A percentile compares a stretch with the other conserved stretches of the same genome.
Conservation (phyloP, 306 rosid species). For the Geum urbanum region DNA sequence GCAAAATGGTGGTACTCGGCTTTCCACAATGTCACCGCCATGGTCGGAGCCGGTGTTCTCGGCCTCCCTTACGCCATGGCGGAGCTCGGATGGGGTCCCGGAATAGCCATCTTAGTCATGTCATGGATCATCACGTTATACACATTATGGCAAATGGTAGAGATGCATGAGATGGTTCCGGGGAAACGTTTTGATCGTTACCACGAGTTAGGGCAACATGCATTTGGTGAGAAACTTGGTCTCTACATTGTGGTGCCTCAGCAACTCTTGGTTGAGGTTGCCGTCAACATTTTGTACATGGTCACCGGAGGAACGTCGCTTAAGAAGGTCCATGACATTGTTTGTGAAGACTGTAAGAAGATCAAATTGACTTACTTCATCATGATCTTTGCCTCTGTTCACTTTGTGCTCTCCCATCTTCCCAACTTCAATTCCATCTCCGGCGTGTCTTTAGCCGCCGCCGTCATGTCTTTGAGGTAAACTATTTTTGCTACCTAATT, state of each 20-base stretch:
- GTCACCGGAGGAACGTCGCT: constrained; percentile 58
- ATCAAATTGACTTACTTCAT: constrained; percentile 49
- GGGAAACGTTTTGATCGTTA: constrained; percentile 56
- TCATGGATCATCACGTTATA: constrained; percentile 58
- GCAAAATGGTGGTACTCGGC: constrained; percentile 75
- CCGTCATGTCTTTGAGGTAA: constrained; percentile 54
- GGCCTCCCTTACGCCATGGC: constrained; percentile 60
- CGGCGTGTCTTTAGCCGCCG: constrained; percentile 44
- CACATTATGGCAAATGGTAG: constrained; percentile 66
- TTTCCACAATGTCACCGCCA: constrained; percentile 66
- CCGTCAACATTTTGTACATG: constrained; percentile 46
- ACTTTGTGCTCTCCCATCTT: constrained; percentile 53
- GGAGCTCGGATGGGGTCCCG: constrained; percentile 81
- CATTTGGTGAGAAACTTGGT: constrained; percentile 57
- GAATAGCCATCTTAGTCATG: constrained; percentile 44
- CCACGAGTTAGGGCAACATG: constrained; percentile 56
- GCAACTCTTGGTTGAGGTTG: constrained; percentile 48
- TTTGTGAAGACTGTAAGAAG: constrained; percentile 22
- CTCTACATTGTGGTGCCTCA: constrained; percentile 63
- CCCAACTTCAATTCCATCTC: constrained; percentile 56
- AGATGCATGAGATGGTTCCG: constrained; percentile 63
- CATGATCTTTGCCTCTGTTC: constrained; percentile 59
- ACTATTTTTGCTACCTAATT: background rate
- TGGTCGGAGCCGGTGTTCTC: constrained; percentile 71
- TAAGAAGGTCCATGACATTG: constrained; percentile 39